Base-by-base conservation (phyloP, 257 asterid genomes). In the Plantago ovata region DNA sequence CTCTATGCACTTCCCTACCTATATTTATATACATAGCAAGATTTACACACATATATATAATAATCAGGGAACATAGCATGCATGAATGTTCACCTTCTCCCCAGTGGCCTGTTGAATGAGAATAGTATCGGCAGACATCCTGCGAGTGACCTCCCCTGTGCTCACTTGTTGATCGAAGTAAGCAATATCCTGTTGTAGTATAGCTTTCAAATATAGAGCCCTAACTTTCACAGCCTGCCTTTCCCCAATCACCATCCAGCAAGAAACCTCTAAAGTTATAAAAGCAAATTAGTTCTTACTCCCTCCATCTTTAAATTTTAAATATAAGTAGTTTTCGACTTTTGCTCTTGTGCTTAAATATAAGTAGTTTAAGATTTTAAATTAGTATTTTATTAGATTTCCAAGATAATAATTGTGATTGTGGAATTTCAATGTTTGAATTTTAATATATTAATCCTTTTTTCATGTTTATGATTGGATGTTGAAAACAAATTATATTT, bases 201-300 rank as follows among this genome's bases (percentile, higher is more conserved):
- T 86, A 1, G 81, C 69, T 53, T 76, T 75, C 52, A 92, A 28
- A 68, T 92, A 92, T 3, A 94, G 87, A 90, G 84, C 84, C 72
- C 98, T 85, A 87, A 92, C 88, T 46, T 89, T 84, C 9, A 91
- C 88, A 1, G 98, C 95, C 78, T 92, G 98, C 53, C 98, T 77
- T 55, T 92, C 98, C 53, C 98, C 98, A 10, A 83, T 75, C 22
- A 88, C 74, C 98, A 92, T 92, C 98, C 98, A 92, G 70, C 94
- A 92, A 11, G 91, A 89, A 77, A 92, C 98, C 95, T 91, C 96
- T 91, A 49, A 9, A 47, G 4, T 16, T 4, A 48, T 19, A 0
- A 19, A 47, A 43, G 5, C 8, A 14, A 0, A 9, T 13, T 4
- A n/a, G n/a, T n/a, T n/a, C n/a, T n/a, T n/a, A n/a, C n/a, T n/a